Conservation (phyloP, 768 basidiomycete species). For the Leccinum subgranulosum region DNA sequence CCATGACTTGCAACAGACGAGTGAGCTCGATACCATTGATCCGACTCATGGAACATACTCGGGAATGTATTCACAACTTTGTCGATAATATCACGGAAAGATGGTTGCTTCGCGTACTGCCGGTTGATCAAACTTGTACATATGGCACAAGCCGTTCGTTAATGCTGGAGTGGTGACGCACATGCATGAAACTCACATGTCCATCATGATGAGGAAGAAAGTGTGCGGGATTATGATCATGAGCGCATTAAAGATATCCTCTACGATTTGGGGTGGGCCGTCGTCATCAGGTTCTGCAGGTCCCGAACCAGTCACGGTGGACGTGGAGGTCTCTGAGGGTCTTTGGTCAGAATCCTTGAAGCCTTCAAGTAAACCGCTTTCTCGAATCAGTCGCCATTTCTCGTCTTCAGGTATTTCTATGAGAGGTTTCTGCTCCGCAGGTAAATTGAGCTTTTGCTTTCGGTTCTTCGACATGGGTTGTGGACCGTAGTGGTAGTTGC, state of each 20-base stretch:
- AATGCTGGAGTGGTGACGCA: neutral
- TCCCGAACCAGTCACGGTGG: neutral
- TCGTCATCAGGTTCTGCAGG: constrained; percentile 28
- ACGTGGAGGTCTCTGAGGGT: neutral
- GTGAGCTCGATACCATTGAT: constrained; percentile 1
- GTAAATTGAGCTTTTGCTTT: constrained; percentile 15
- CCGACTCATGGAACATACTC: constrained; percentile 47
- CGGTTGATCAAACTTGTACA: constrained; percentile 66
- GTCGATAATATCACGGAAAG: constrained; percentile 45
- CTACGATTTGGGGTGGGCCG: constrained; percentile 44
- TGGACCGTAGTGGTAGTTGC: neutral
- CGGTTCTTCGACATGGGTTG: constrained; percentile 29
- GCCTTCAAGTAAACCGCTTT: constrained; percentile 56
- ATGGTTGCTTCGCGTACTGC: constrained; percentile 68
- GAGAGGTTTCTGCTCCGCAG: constrained; percentile 15
- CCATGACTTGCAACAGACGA: constrained; percentile 50
- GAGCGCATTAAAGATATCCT: constrained; percentile 68
- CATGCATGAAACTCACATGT: constrained; percentile 58
- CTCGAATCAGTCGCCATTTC: constrained; percentile 71
- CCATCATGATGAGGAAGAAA: constrained; percentile 76
- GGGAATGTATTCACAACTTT: constrained; percentile 66
- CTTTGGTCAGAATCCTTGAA: constrained; percentile 16
- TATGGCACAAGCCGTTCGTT: neutral
- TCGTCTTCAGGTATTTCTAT: constrained; percentile 68
- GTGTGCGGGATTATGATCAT: constrained; percentile 70